These are phyloP conservation scores for Globisporangium rhizosaccharum DNA, from an alignment of 352 stramenopile species.

Conservation along the genomic window DNA sequence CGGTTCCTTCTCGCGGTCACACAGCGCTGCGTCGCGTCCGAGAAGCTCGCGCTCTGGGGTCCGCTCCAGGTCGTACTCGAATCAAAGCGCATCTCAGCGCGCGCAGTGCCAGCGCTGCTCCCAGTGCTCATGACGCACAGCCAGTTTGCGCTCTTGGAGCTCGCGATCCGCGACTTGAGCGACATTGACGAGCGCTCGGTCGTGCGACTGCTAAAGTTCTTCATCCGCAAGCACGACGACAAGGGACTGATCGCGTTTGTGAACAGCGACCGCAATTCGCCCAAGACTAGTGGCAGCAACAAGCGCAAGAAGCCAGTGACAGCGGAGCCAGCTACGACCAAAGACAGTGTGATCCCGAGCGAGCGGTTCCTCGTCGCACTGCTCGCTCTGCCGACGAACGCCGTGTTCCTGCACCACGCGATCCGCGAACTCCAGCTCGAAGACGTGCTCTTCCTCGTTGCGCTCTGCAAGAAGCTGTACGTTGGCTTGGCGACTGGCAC, in stretches of 20 bases:
- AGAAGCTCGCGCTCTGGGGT: conserved; percentile 46
- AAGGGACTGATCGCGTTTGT: conserved; percentile 32
- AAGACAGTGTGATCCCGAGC: conserved; percentile 17
- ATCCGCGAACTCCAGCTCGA: conserved; percentile 62
- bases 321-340: not conserved
- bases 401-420: conserved; percentile 73
- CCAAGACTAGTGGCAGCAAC: conserved; percentile 11
- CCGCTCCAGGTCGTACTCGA: conserved; percentile 45
- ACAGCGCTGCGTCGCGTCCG: conserved; percentile 50
- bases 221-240: conserved; percentile 54
- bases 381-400: conserved; percentile 55
- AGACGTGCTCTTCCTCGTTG: conserved; percentile 64
- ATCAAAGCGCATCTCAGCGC: conserved; percentile 57
- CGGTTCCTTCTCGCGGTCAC: conserved; percentile 56
- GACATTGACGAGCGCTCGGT: conserved; percentile 77
- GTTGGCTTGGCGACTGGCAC: conserved; percentile 29
- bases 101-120: conserved; percentile 54
- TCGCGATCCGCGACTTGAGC: conserved; percentile 51
- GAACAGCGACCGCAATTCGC: not conserved
- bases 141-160: conserved; percentile 61
- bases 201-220: conserved; percentile 69
- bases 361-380: conserved; percentile 57
- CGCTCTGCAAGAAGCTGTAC: conserved; percentile 68
- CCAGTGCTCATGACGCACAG: conserved; percentile 60
- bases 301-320: conserved; percentile 28